phyloP scores from a whole-genome alignment of 1,284 basidiomycete species.

The Fistulinella cinereoalba region DNA sequence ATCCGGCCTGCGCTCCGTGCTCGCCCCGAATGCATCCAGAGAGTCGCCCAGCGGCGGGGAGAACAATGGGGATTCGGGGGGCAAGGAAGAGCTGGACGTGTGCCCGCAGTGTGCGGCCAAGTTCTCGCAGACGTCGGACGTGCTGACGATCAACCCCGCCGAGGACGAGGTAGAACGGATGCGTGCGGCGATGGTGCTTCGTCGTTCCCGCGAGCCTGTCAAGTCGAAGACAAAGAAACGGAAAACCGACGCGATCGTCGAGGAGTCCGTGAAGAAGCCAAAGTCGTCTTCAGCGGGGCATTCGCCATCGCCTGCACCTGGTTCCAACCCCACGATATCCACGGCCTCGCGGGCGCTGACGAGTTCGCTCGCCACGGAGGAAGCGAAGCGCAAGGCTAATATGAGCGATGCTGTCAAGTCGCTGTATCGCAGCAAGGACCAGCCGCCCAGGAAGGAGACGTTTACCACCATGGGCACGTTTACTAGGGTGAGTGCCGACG shows the following conservation, averaged over 20 bases:
- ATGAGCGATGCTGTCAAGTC: conserved; percentile 78
- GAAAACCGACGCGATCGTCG: conserved; percentile 42
- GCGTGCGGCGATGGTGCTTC: conserved; percentile 50
- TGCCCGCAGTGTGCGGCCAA: conserved; percentile 76
- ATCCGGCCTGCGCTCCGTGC: conserved; percentile 66
- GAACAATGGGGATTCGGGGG: conserved; percentile 9
- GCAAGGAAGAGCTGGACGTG: conserved; percentile 45
- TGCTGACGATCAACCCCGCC: conserved; percentile 62
- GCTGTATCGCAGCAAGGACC: conserved; percentile 55
- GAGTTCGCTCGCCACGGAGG: conserved; percentile 64
- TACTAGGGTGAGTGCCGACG: conserved; percentile 58
- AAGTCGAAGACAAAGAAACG: conserved; percentile 68
- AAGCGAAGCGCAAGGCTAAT: conserved; percentile 67
- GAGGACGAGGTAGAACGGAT: conserved; percentile 57
- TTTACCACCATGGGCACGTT: conserved; percentile 84
- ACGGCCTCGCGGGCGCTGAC: conserved; percentile 60
- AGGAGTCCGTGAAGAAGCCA: conserved; percentile 44
- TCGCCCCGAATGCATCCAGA: conserved; percentile 34
- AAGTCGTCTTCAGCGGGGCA: conserved; percentile 33
- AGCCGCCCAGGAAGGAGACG: conserved; percentile 62
- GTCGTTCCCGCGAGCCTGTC: conserved; percentile 50
- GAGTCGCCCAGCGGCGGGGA: conserved; percentile 20
- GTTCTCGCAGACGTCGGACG: conserved; percentile 53
- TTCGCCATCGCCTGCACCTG: conserved; percentile 28
- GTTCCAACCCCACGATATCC: conserved; percentile 52